Evolutionary conservation across 441 rosid genomes (phyloP).

Genomic region (Dalechampia spathulata): DNA sequence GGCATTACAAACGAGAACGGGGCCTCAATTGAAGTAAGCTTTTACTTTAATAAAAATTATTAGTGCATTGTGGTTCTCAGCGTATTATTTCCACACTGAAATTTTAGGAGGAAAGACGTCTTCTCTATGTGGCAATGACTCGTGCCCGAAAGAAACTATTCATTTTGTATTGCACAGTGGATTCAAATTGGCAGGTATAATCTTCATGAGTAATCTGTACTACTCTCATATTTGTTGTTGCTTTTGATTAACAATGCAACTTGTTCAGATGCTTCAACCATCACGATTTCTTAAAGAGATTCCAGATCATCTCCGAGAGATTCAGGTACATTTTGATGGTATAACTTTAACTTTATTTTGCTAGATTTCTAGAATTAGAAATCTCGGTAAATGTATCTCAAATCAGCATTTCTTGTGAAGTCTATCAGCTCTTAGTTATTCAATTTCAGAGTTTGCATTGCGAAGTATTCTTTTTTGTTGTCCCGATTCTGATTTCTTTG

Average conservation of each 20-base stretch:
- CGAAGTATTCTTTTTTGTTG: not conserved
- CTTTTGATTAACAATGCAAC: slow-evolving; percentile 22
- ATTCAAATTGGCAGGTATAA: slow-evolving; percentile 94
- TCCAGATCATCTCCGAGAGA: slow-evolving; percentile 69
- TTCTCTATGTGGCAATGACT: slow-evolving; percentile 94
- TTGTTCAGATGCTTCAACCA: slow-evolving; percentile 78
- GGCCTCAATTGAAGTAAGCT: slow-evolving; percentile 60
- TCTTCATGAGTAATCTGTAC: slow-evolving; percentile 13
- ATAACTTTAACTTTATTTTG: too few relatives aligned
- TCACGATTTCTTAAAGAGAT: slow-evolving; percentile 94
- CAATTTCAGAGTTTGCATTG: not conserved
- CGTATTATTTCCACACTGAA: slow-evolving; percentile 17
- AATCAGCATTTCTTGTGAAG: not conserved
- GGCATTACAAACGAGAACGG: slow-evolving; percentile 46
- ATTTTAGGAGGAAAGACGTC: slow-evolving; percentile 84
- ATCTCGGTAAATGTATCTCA: too few relatives aligned
- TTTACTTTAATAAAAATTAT: slow-evolving; percentile 13
- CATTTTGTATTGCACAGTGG: slow-evolving; percentile 72
- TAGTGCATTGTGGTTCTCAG: not conserved
- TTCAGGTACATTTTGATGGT: slow-evolving; percentile 38
- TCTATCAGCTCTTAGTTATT: too few relatives aligned
- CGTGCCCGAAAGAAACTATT: slow-evolving; percentile 85
- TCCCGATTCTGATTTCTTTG: slow-evolving; percentile 5
- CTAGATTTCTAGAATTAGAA: too few relatives aligned
- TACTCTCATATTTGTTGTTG: slow-evolving; percentile 8